Percentiles rank a stretch among this genome's conserved stretches.
Conservation (phyloP, 148 eudicot genomes). For the Rheum nobile region DNA sequence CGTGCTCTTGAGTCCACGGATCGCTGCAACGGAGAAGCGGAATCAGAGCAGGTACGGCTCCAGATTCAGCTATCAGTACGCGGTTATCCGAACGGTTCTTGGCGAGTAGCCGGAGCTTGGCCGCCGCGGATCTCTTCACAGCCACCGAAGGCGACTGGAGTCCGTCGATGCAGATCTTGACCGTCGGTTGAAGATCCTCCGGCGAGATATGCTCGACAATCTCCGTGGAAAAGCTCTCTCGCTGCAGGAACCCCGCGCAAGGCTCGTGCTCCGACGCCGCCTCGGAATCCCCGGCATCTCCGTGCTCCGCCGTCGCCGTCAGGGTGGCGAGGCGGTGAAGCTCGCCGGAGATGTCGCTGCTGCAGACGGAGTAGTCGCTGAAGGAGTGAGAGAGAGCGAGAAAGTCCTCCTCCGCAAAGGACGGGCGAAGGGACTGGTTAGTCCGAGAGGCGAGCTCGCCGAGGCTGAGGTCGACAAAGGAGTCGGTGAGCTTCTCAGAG, state of each 20-base stretch:
- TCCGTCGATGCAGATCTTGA: constrained; percentile 61
- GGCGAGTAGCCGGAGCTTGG: constrained; percentile 58
- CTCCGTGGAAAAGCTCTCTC: constrained; percentile 66
- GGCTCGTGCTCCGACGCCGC: constrained; percentile 26
- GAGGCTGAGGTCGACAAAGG: constrained; percentile 58
- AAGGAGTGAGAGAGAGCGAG: constrained; percentile 44
- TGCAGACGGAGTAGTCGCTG: constrained; percentile 54
- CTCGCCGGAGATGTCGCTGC: constrained; percentile 88
- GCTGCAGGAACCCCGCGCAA: constrained; percentile 45
- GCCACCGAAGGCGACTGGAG: constrained; percentile 40
- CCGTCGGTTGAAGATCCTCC: constrained; percentile 82
- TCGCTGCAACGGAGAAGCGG: constrained; percentile 50
- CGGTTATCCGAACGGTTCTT: constrained; percentile 82
- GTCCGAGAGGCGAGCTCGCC: constrained; percentile 42
- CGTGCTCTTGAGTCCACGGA: constrained; percentile 76
- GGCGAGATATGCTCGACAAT: constrained; percentile 76
- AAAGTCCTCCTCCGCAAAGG: constrained; percentile 24
- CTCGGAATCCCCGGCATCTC: not conserved
- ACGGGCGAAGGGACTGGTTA: constrained; percentile 12
- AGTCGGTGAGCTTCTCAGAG: constrained; percentile 51
- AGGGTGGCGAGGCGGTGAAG: constrained; percentile 50
- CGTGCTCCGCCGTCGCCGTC: not conserved
- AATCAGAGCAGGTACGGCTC: constrained; percentile 59
- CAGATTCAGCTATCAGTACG: constrained; percentile 68
- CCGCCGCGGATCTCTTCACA: constrained; percentile 64